phyloP scores from a whole-genome alignment of 495 filamentous ascomycete species.

The Neurospora discreta region DNA sequence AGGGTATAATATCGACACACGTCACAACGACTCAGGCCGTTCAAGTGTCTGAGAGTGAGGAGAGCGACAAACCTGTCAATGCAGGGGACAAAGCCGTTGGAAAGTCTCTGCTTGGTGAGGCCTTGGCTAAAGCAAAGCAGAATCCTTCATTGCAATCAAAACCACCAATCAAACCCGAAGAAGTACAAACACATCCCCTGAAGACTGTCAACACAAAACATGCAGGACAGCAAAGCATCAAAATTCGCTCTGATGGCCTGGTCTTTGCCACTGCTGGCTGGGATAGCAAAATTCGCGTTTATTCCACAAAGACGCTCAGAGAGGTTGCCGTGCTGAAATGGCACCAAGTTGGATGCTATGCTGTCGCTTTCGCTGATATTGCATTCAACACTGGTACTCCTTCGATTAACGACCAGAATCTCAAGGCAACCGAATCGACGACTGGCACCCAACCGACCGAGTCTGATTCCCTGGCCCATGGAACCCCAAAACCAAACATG shows the following conservation, averaged over 20 bases:
- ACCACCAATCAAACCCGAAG: constrained; percentile 13
- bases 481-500: neutral
- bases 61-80: neutral
- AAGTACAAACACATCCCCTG: constrained; percentile 29
- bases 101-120: constrained; percentile 20
- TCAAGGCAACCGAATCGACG: neutral
- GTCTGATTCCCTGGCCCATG: neutral
- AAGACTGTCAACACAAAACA: constrained; percentile 69
- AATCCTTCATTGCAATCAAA: constrained; percentile 9
- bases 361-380: constrained; percentile 62
- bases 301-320: constrained; percentile 67
- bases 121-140: constrained; percentile 4
- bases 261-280: constrained; percentile 89
- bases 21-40: neutral
- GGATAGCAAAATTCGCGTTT: constrained; percentile 74
- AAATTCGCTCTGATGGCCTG: constrained; percentile 67
- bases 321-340: constrained; percentile 93
- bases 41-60: neutral
- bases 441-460: neutral
- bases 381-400: neutral
- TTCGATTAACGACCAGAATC: neutral
- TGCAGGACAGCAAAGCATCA: constrained; percentile 74
- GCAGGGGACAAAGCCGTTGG: neutral
- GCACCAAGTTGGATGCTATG: constrained; percentile 84
- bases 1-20: neutral